Conservation (phyloP, 495 filamentous ascomycete genomes). For the Neurospora sublineolata region DNA sequence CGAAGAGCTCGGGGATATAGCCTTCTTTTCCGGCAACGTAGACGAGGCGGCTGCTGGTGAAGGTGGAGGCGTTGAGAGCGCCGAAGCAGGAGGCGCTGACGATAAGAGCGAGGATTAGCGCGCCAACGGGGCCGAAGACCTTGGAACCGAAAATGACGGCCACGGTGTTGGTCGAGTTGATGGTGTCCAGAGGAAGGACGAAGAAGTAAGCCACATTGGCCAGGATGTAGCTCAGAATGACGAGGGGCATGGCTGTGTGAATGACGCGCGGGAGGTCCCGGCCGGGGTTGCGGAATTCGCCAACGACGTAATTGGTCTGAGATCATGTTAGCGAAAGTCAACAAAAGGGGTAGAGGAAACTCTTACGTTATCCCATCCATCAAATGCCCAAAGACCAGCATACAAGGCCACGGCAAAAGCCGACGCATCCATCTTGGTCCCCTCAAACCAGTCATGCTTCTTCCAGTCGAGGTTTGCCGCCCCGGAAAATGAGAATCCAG, state of each 20-base stretch:
- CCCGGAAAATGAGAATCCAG: slow-evolving; percentile 67
- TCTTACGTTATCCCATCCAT: slow-evolving; percentile 93
- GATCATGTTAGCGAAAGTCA: slow-evolving; percentile 3
- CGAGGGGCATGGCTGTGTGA: slow-evolving; percentile 91
- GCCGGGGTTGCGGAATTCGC: slow-evolving; percentile 84
- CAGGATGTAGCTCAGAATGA: slow-evolving; percentile 80
- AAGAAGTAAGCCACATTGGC: slow-evolving; percentile 91
- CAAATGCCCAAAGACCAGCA: slow-evolving; percentile 93
- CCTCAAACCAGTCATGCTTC: slow-evolving; percentile 75
- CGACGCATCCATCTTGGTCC: slow-evolving; percentile 64
- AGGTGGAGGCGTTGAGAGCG: slow-evolving; percentile 86
- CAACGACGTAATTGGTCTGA: slow-evolving; percentile 92
- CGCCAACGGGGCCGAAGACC: slow-evolving; percentile 76
- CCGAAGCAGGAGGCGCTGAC: slow-evolving; percentile 85
- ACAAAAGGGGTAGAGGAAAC: slow-evolving; percentile 19
- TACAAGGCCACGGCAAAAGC: slow-evolving; percentile 89
- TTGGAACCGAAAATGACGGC: slow-evolving; percentile 87
- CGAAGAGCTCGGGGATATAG: slow-evolving; percentile 76
- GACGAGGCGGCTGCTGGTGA: slow-evolving; percentile 82
- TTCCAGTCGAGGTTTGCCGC: slow-evolving; percentile 80
- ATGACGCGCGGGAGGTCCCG: slow-evolving; percentile 91
- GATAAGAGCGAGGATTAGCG: slow-evolving; percentile 76
- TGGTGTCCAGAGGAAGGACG: slow-evolving; percentile 69
- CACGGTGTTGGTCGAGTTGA: slow-evolving; percentile 80
- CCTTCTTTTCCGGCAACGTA: slow-evolving; percentile 94